Percentiles rank a stretch among this genome's conserved stretches.
These are phyloP conservation scores for Endoconidiophora laricicola DNA, from an alignment of 2,329 filamentous ascomycete genomes.

Conservation along the genomic window DNA sequence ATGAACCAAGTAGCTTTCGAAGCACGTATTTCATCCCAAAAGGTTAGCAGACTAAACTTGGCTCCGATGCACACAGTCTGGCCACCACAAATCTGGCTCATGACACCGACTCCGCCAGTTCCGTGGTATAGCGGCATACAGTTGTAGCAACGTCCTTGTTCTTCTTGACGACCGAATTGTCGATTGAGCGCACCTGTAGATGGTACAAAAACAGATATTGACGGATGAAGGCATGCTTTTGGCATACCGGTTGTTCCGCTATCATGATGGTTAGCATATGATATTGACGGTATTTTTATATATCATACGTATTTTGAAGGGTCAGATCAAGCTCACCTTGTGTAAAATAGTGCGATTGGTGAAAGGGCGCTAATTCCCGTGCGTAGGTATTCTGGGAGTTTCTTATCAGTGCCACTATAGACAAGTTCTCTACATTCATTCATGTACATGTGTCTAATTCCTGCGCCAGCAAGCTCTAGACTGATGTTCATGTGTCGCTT, in stretches of 20 bases:
- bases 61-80: constrained; percentile 44
- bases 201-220: constrained; percentile 23
- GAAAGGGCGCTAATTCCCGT: constrained; percentile 32
- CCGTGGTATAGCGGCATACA: constrained; percentile 68
- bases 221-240: constrained; percentile 50
- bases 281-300: too few species aligned
- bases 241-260: constrained; percentile 61
- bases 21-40: constrained; percentile 57
- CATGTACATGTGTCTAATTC: constrained; percentile 39
- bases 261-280: too few species aligned
- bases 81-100: constrained; percentile 34
- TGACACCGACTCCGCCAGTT: constrained; percentile 46
- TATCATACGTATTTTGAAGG: too few species aligned
- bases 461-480: constrained; percentile 29
- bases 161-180: constrained; percentile 17
- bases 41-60: constrained; percentile 50
- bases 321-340: constrained; percentile 17
- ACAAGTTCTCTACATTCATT: constrained; percentile 29
- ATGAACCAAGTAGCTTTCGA: constrained; percentile 53
- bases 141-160: constrained; percentile 44
- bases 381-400: constrained; percentile 39
- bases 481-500: constrained; percentile 41
- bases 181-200: constrained; percentile 14
- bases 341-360: constrained; percentile 53
- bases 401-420: constrained; percentile 27